Percentiles rank a stretch among this genome's conserved stretches.
These are phyloP conservation scores for Xylariaceae sp. DNA, from an alignment of 2,329 filamentous ascomycete genomes.

Conservation along the genomic window DNA sequence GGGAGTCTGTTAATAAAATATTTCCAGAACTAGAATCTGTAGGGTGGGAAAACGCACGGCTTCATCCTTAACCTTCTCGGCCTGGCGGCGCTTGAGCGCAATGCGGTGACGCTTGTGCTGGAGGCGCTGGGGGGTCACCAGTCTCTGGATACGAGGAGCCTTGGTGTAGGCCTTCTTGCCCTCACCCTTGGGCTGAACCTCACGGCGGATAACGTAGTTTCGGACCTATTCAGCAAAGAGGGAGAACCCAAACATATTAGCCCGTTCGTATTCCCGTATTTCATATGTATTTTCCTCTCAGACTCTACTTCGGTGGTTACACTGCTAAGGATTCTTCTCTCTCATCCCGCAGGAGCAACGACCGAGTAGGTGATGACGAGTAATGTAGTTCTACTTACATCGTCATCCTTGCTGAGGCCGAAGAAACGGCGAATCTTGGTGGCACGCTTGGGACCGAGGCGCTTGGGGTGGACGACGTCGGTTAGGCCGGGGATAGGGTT, in stretches of 20 bases:
- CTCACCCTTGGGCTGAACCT: slow-evolving; percentile 95
- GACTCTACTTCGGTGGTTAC: slow-evolving; percentile 43
- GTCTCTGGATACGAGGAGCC: slow-evolving; percentile 99
- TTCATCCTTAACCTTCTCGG: slow-evolving; percentile 98
- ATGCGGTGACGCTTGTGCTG: slow-evolving; percentile 99
- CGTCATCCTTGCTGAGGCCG: slow-evolving; percentile 99
- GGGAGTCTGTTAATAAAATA: slow-evolving; percentile 35
- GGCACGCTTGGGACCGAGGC: slow-evolving; percentile 98
- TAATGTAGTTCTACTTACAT: slow-evolving; percentile 73
- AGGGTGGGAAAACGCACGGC: slow-evolving; percentile 63
- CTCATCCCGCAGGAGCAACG: slow-evolving; percentile 41
- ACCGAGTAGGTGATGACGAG: slow-evolving; percentile 68
- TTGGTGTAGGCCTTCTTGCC: slow-evolving; percentile 99
- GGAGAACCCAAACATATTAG: slow-evolving; percentile 37
- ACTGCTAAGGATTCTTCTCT: slow-evolving; percentile 41
- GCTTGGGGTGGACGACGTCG: slow-evolving; percentile 98
- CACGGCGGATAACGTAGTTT: slow-evolving; percentile 99
- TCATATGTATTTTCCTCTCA: slow-evolving; percentile 30
- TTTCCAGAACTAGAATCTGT: background rate
- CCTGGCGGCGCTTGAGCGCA: slow-evolving; percentile 95
- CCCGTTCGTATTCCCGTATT: slow-evolving; percentile 26
- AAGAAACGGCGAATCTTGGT: slow-evolving; percentile 99
- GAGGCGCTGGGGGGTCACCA: slow-evolving; percentile 98
- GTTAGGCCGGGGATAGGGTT: slow-evolving; percentile 90
- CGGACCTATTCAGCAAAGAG: slow-evolving; percentile 64